Evolutionary conservation across 1,284 basidiomycete genomes (phyloP), one percentile per base, ranked within the genome.

Genomic region (Hortiboletus rubellus): DNA sequence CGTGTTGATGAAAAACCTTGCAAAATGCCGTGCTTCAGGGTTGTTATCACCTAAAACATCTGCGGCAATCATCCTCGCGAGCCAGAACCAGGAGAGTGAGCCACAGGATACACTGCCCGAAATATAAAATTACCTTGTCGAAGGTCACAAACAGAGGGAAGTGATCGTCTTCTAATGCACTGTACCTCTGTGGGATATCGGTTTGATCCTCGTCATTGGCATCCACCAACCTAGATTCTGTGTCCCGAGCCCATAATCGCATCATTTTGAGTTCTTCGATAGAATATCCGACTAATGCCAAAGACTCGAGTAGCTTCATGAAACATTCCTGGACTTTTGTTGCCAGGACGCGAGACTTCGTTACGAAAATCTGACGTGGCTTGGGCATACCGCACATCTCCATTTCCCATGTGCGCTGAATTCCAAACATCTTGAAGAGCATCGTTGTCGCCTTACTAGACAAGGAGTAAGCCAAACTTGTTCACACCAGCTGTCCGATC

Each of bases 71-170:
- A 64, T 65, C 37, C 51, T 53, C 6, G 50, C 62, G 5, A 55
- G 52, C 54, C 61, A 55, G 17, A 3, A 58, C 17, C n/a, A 44
- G 27, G 18, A 17, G 1, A 50, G 31, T 63, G 30, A 68, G 48
- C 12, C 1, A 31, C 33, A 22, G 15, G 15, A 43, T 30, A 34
- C 24, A n/a, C 1, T 18, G 15, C 17, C 41, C 2, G 9, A n/a
- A 37, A 41, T n/a, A n/a, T 51, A 30, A 46, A 60, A 74, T 40
- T 60, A 87, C 88, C 57, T 79, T 76, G 59, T 88, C 81, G 48
- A 84, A 86, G 0, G 86, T 87, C 9, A 88, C 65, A 58, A 91
- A 91, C 55, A 91, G 69, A 0, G 89, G 89, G 57, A 90, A 91
- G 65, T 91, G 82, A 1, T 75, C 66, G 34, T 86, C 86, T 33